Base-by-base conservation (phyloP, 2,329 filamentous ascomycete genomes). In the Aschersonia sp. region DNA sequence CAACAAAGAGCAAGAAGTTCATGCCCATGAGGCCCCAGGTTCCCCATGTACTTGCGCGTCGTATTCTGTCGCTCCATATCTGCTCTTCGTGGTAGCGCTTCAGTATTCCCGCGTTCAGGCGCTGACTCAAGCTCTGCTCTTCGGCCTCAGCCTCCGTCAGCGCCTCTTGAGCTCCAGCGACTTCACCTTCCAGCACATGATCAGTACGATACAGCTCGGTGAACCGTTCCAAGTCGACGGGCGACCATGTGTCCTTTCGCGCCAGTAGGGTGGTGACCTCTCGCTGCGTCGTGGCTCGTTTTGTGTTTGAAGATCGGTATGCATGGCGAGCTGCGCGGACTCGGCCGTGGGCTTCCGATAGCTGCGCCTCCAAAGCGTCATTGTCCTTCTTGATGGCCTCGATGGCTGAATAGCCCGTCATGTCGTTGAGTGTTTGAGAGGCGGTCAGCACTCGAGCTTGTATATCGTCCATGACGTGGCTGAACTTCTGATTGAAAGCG, bases 11-110 rank as follows among this genome's bases (percentile, higher is more conserved):
- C 51, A 97, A 63, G 32, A 97, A 85, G 61, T 98, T 98, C 59
- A 97, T 78, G 30, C 91, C 91, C 92, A 98, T 98, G 52, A 98
- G 70, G 0, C 91, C 92, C 81, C 94, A 97, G 0, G 92, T 98
- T 38, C 94, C 91, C 92, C 92, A 98, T 0, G 92, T 98, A 62
- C 85, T 92, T 73, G 95, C 95, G 54, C 92, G 76, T 38, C 92
- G 77, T 61, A 98, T 98, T 57, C 94, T 91, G 63, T 98, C 92
- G 60, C 87, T 94, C 92, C 92, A 98, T 49, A 98, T 94, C 69
- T 98, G 92, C 70, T 98, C 92, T 68, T 98, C 92, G 64, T 98
- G 92, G 65, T 98, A 98, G 51, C 94, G 80, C 52, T 85, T 85
- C 46, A 96, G 71, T 56, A 97, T 96, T 46, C 83, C 81, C 52